Conservation (phyloP, 768 basidiomycete species). For the Podaxis mareebaensis region DNA sequence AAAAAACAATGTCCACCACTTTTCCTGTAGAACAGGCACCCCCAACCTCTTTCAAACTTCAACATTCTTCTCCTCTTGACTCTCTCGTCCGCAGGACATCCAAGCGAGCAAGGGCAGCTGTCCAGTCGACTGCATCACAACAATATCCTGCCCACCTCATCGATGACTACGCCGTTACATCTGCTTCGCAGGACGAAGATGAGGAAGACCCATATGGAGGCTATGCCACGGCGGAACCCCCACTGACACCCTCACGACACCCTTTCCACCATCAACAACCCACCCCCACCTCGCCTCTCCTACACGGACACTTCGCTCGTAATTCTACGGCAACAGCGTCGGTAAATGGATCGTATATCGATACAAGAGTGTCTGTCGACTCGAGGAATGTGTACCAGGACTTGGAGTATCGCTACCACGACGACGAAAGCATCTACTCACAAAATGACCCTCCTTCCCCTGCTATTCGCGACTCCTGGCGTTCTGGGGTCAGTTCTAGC, state of each 20-base stretch:
- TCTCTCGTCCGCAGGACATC: conserved; percentile 58
- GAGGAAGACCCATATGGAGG: conserved; percentile 5
- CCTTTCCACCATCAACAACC: conserved; percentile 17
- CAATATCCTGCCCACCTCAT: conserved; percentile 15
- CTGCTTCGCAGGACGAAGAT: conserved; percentile 14
- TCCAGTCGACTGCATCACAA: conserved; percentile 10
- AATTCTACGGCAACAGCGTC: conserved; percentile 43
- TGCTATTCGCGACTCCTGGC: conserved; percentile 44
- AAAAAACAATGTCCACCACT: conserved; percentile 6
- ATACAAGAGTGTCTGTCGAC: conserved; percentile 15
- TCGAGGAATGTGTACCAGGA: conserved; percentile 33
- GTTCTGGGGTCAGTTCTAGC: conserved; percentile 23
- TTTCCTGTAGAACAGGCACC: conserved; percentile 8
- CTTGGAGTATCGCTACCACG: conserved; percentile 34
- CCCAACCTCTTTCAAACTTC: conserved; percentile 27
- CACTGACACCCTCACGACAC: conserved; percentile 14
- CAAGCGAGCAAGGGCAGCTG: conserved; percentile 29
- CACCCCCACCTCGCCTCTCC: conserved; percentile 40
- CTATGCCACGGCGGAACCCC: conserved; percentile 11
- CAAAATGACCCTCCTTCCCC: conserved; percentile 24
- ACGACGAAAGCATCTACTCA: conserved; percentile 46
- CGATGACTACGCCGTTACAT: conserved; percentile 13
- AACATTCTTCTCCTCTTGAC: conserved; percentile 57
- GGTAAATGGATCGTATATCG: conserved; percentile 16
- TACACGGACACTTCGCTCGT: conserved; percentile 49